These are phyloP conservation scores for Aspergillus coremiiformis DNA, from an alignment of 495 filamentous ascomycete species.

Conservation along the genomic window DNA sequence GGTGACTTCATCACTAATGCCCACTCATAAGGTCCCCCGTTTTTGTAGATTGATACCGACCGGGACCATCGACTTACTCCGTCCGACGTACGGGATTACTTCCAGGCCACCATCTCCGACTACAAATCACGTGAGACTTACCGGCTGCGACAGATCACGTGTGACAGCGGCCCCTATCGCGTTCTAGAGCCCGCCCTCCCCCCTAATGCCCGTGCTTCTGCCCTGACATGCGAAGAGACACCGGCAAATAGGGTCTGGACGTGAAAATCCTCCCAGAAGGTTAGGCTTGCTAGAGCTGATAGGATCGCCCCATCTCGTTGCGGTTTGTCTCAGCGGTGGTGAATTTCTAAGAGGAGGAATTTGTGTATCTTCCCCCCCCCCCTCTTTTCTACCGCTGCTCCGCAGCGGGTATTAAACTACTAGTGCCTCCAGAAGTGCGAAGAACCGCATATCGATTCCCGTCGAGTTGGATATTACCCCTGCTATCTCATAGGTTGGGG, in stretches of 20 bases:
- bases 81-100: too few species aligned
- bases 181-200: slow-evolving; percentile 19
- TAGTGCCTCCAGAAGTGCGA: slow-evolving; percentile 17
- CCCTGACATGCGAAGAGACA: slow-evolving; percentile 9
- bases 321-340: not conserved
- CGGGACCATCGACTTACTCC: too few species aligned
- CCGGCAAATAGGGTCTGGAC: slow-evolving; percentile 4
- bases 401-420: slow-evolving; percentile 18
- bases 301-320: not conserved
- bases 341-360: not conserved
- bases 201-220: slow-evolving; percentile 14
- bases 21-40: not conserved
- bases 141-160: slow-evolving; percentile 7
- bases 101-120: not conserved
- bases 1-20: not conserved
- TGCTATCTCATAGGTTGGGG: not conserved
- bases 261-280: slow-evolving; percentile 1
- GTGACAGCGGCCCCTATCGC: slow-evolving; percentile 8
- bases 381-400: slow-evolving; percentile 17
- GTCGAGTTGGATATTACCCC: not conserved
- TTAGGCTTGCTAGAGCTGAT: slow-evolving; percentile 10
- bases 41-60: too few species aligned
- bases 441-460: slow-evolving; percentile 1
- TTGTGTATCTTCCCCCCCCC: slow-evolving; percentile 6
- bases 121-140: not conserved